phyloP scores from a whole-genome alignment of 495 filamentous ascomycete species.

The Cudoniella acicularis region DNA sequence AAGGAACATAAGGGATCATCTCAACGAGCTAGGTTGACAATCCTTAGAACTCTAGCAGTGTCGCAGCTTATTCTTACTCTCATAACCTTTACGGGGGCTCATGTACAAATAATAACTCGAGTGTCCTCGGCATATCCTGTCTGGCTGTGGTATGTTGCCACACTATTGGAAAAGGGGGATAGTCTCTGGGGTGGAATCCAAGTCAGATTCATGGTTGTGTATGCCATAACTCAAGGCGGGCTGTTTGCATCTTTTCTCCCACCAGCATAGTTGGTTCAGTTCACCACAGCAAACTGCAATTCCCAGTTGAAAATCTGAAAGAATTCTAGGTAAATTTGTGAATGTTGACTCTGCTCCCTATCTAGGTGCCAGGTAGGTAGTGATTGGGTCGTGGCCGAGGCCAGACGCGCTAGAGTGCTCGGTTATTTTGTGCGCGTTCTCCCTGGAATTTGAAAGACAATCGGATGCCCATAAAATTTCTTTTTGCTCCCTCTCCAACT shows the following conservation, averaged over 20 bases:
- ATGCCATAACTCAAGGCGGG: conserved; percentile 74
- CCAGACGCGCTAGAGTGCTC: too few species aligned
- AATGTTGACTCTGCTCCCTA: too few species aligned
- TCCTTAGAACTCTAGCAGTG: conserved; percentile 48
- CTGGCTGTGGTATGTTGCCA: conserved; percentile 79
- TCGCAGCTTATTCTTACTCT: conserved; percentile 69
- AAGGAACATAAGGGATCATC: not conserved
- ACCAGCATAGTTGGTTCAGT: conserved; percentile 60
- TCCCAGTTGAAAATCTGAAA: too few species aligned
- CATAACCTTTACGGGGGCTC: conserved; percentile 72
- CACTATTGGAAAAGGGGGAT: conserved; percentile 30
- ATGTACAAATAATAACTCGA: conserved; percentile 90
- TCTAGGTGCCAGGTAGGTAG: too few species aligned
- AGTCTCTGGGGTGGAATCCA: conserved; percentile 26
- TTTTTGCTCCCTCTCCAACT: too few species aligned
- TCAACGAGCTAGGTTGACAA: not conserved
- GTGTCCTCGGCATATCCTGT: conserved; percentile 85
- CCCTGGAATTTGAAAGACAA: too few species aligned
- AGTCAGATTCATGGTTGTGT: conserved; percentile 70
- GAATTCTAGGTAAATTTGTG: not conserved
- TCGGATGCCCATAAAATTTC: too few species aligned
- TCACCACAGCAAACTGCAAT: too few species aligned
- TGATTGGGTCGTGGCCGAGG: too few species aligned
- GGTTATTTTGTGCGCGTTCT: too few species aligned
- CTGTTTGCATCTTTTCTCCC: conserved; percentile 93